Evolutionary conservation across 306 rosid genomes (phyloP), one percentile per base, ranked within the genome.

Genomic region (Cucurbita pepo): DNA sequence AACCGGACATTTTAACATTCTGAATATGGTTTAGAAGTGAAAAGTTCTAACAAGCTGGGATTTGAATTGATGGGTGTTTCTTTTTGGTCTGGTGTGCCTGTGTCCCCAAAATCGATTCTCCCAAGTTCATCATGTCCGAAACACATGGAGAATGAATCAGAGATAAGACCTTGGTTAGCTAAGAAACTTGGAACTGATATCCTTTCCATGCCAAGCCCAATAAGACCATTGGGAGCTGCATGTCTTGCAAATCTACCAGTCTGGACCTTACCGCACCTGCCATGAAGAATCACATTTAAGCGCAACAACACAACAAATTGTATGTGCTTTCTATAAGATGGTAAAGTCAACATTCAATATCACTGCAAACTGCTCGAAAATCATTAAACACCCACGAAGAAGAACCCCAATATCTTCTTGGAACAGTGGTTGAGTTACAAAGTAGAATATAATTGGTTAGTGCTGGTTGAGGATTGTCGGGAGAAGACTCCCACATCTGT

Each of bases 141-240:
- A 82, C 99, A 91, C 97, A 95, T 86, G 73, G 99, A 89, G 79
- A 95, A 90, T 4, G 97, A 90, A 83, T 93, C 78, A 47, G 89
- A 80, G 50, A 84, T 82, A 60, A 84, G 69, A 15, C 91, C 91
- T 41, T 77, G 58, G 22, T 64, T 80, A 19, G 98, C 97, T 77
- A 88, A 86, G 79, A 88, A 79, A 83, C 91, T 93, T 53, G 98
- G 98, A 53, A 93, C 86, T 25, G 98, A 89, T 76, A 81, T 10
- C 57, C 66, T 58, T 1, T 79, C 79, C 85, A 93, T 83, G 37
- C 98, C 98, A 62, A 93, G 94, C 69, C 99, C 99, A 56, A 91
- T 73, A 38, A 95, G 74, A 78, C 99, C 99, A 58, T 91, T 85
- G 3, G 97, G 97, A 52, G 97, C 99, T 50, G 88, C 97, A 48